These are phyloP conservation scores for Ramalina intermedia DNA, from an alignment of 495 filamentous ascomycete species.

Conservation along the genomic window DNA sequence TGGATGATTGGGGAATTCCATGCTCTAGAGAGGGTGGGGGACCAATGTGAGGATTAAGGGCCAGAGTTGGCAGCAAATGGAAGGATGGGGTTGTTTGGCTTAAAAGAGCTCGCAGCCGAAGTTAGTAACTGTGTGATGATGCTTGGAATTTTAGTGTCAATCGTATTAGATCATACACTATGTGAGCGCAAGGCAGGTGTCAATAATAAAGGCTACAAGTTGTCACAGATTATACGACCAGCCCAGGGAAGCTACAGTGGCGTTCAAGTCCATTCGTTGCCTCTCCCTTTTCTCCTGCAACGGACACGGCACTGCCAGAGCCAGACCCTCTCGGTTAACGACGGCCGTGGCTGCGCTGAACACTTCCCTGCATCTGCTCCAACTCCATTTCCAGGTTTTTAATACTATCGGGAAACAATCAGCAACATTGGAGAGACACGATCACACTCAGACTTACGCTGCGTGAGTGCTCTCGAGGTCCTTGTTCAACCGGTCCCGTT, in stretches of 20 bases:
- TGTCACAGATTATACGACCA: no score
- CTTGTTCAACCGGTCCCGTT: slow-evolving; percentile 97
- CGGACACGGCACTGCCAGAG: no score
- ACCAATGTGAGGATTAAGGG: neutral
- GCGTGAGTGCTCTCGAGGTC: slow-evolving; percentile 95
- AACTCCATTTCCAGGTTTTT: slow-evolving; percentile 89
- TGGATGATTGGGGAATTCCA: slow-evolving; percentile 14
- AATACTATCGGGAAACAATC: slow-evolving; percentile 41
- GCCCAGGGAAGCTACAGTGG: no score
- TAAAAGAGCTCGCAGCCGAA: no score
- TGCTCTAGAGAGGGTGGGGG: slow-evolving; percentile 3
- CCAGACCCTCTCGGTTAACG: slow-evolving; percentile 35
- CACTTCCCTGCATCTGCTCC: slow-evolving; percentile 82
- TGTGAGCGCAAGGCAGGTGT: no score
- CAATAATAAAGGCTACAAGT: no score
- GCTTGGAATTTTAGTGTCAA: no score
- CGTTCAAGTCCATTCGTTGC: no score
- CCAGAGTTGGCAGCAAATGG: neutral
- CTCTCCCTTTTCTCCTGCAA: no score
- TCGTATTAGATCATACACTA: no score
- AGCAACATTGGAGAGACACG: slow-evolving; percentile 11
- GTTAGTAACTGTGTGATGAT: no score
- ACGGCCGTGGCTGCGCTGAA: slow-evolving; percentile 87
- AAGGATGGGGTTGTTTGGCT: neutral
- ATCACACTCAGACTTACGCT: slow-evolving; percentile 34